Percentiles rank a stretch among this genome's conserved stretches.
These are phyloP conservation scores for Heliamphora exappendiculata DNA, from an alignment of 148 eudicot species.

Conservation along the genomic window DNA sequence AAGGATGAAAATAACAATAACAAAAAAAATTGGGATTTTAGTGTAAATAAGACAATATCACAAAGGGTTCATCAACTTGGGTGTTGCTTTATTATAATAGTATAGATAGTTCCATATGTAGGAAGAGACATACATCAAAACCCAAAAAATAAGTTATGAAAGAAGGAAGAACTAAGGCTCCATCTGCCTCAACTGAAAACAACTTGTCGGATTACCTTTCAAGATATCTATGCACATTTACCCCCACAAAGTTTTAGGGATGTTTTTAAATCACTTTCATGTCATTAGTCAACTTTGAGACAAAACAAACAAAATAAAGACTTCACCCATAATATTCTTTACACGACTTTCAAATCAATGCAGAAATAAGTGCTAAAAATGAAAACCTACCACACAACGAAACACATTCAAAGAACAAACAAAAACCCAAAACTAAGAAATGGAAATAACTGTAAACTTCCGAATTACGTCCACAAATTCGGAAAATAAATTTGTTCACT, in stretches of 20 bases:
- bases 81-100: too few species aligned
- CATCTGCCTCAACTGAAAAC: neutral
- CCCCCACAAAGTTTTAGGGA: neutral
- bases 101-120: too few species aligned
- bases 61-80: too few species aligned
- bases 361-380: neutral
- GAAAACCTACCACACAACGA: neutral
- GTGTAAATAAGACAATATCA: too few species aligned
- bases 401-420: neutral
- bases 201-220: neutral
- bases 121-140: too few species aligned
- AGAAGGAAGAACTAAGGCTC: neutral
- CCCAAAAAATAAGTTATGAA: too few species aligned
- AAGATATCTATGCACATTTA: neutral
- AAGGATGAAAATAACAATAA: too few species aligned
- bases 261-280: neutral
- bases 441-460: neutral
- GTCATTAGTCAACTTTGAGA: neutral
- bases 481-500: too few species aligned
- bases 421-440: neutral
- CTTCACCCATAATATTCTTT: neutral
- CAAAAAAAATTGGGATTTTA: too few species aligned
- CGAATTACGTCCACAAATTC: constrained; percentile 6
- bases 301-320: neutral
- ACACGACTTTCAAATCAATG: neutral